phyloP scores from a whole-genome alignment of 2,329 filamentous ascomycete genomes.

The Epichloe hybrida region DNA sequence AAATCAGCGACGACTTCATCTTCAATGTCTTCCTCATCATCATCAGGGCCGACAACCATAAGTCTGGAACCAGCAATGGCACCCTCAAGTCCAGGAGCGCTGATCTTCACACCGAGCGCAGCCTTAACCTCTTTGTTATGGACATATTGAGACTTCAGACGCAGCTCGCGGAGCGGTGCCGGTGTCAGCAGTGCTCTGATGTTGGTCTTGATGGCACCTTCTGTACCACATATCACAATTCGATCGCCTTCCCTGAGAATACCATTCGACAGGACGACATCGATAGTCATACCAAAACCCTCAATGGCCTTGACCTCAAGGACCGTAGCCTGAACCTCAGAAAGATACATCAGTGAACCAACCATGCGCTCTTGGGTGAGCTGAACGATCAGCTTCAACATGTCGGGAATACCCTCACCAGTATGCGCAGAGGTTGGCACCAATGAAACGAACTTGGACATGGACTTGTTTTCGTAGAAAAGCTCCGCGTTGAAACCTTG shows the following conservation, averaged over 20 bases:
- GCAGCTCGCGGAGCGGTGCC: conserved; percentile 81
- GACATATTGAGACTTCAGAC: conserved; percentile 90
- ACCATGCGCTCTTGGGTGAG: conserved; percentile 97
- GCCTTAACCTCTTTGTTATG: conserved; percentile 99
- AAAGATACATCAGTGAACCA: conserved; percentile 92
- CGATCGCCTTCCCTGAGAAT: conserved; percentile 87
- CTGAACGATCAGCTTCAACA: conserved; percentile 88
- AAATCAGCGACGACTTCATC: conserved; percentile 95
- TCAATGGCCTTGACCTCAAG: conserved; percentile 99
- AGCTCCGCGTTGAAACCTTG: conserved; percentile 97
- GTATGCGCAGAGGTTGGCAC: conserved; percentile 95
- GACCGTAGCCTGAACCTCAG: conserved; percentile 93
- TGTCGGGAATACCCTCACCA: conserved; percentile 97
- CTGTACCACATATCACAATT: conserved; percentile 90
- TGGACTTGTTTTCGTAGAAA: conserved; percentile 95
- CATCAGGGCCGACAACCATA: conserved; percentile 84
- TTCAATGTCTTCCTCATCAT: conserved; percentile 92
- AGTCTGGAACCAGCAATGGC: conserved; percentile 93
- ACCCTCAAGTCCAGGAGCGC: conserved; percentile 85
- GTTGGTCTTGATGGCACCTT: conserved; percentile 88
- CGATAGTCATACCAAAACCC: conserved; percentile 96
- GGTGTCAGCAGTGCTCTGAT: conserved; percentile 90
- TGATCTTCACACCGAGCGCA: conserved; percentile 96
- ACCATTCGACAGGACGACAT: conserved; percentile 93
- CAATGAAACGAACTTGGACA: conserved; percentile 88